Percentiles rank a stretch among this genome's conserved stretches.
phyloP scores from a whole-genome alignment of 1,284 basidiomycete genomes.

The Rhodofomes roseus region DNA sequence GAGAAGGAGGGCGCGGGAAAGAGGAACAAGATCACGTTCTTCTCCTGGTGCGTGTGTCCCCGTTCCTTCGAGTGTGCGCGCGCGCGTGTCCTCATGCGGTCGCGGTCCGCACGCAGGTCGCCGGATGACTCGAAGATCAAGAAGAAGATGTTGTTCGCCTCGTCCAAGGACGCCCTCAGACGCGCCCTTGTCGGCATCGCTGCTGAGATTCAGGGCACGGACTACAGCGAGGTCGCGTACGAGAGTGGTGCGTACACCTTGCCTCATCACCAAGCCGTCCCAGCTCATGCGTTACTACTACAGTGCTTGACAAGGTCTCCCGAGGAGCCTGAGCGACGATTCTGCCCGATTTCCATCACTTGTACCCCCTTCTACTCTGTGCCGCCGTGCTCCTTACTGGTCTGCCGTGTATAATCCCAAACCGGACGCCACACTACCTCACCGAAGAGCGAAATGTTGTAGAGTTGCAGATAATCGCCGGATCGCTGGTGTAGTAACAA shows the following conservation, averaged over 20 bases:
- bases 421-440: slow-evolving; percentile 11
- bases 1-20: slow-evolving; percentile 77
- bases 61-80: background rate
- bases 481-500: slow-evolving; percentile 9
- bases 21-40: slow-evolving; percentile 90
- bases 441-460: slow-evolving; percentile 17
- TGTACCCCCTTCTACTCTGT: background rate
- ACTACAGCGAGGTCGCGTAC: slow-evolving; percentile 72
- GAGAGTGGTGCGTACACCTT: slow-evolving; percentile 63
- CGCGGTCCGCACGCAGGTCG: slow-evolving; percentile 54
- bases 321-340: slow-evolving; percentile 18
- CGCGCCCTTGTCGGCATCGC: slow-evolving; percentile 70
- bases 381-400: slow-evolving; percentile 9
- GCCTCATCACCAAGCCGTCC: background rate
- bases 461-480: slow-evolving; percentile 16
- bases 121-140: slow-evolving; percentile 88
- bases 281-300: background rate
- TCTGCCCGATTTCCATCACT: background rate
- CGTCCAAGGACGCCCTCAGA: slow-evolving; percentile 87
- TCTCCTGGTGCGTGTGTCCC: slow-evolving; percentile 64
- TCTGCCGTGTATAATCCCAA: slow-evolving; percentile 7
- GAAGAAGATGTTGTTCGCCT: slow-evolving; percentile 93
- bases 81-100: background rate
- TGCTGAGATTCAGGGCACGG: slow-evolving; percentile 87
- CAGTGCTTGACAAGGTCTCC: slow-evolving; percentile 29